Evolutionary conservation across 441 rosid genomes (phyloP).

Genomic region (Populus hybrid): DNA sequence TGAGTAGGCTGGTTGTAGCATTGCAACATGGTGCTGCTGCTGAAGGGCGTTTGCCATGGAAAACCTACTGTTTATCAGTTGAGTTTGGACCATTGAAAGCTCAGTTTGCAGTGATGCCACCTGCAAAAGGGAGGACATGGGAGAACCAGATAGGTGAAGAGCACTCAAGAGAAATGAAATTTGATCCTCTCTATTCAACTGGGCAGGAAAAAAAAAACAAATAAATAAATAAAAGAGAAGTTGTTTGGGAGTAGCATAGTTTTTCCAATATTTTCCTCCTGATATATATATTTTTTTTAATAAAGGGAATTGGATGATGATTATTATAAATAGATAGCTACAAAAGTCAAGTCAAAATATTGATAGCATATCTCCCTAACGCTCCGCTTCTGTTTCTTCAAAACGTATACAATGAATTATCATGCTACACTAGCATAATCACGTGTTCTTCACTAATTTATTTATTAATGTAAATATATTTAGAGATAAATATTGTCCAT

Average conservation of each 20-base stretch:
- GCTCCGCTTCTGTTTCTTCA: neutral
- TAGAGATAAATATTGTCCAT: neutral
- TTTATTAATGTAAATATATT: too few species aligned
- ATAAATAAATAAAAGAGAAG: neutral
- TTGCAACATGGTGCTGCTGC: slow-evolving; percentile 28
- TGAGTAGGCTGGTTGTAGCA: slow-evolving; percentile 78
- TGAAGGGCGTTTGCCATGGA: slow-evolving; percentile 66
- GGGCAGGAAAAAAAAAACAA: neutral
- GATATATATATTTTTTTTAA: too few species aligned
- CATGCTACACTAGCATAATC: too few species aligned
- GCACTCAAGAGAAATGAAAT: neutral
- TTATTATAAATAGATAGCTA: too few species aligned
- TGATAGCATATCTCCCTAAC: neutral
- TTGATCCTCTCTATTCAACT: neutral
- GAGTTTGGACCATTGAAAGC: slow-evolving; percentile 75
- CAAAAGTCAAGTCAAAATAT: too few species aligned
- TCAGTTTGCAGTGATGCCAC: slow-evolving; percentile 83
- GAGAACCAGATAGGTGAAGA: neutral
- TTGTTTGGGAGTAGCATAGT: neutral
- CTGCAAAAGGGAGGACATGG: slow-evolving; percentile 28
- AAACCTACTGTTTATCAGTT: slow-evolving; percentile 66
- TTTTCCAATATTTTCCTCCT: too few species aligned
- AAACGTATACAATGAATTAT: neutral
- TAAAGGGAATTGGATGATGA: too few species aligned
- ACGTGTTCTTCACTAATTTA: too few species aligned